Evolutionary conservation across 129 eudicot genomes (phyloP).

Genomic region (Kitagawia praeruptora): DNA sequence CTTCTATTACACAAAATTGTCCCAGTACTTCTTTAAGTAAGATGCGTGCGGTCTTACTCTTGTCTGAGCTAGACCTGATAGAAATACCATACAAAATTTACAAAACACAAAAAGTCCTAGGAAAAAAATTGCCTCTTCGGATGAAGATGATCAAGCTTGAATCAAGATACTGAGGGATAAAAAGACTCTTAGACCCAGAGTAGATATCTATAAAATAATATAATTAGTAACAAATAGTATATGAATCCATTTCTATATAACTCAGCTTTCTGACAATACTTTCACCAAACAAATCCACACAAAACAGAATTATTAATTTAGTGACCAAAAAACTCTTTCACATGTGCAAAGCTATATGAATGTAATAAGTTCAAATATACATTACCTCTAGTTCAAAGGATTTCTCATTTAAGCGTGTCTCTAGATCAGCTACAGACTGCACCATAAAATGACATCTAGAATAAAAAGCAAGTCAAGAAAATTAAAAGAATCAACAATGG

Average conservation of each 20-base stretch:
- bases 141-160: slow-evolving; percentile 62
- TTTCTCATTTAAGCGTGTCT: slow-evolving; percentile 91
- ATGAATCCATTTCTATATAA: too few relatives aligned
- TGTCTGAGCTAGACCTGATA: too few relatives aligned
- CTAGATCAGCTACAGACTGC: too few relatives aligned
- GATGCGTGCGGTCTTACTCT: too few relatives aligned
- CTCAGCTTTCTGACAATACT: neutral
- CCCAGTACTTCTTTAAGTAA: too few relatives aligned
- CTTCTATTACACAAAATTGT: neutral
- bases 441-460: slow-evolving; percentile 13
- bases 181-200: slow-evolving; percentile 56
- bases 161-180: slow-evolving; percentile 83
- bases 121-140: slow-evolving; percentile 34
- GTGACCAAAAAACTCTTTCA: neutral
- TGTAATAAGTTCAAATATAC: neutral
- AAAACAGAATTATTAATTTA: neutral
- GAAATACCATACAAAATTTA: too few relatives aligned
- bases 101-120: neutral
- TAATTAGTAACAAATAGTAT: too few relatives aligned
- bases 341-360: neutral
- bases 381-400: slow-evolving; percentile 91
- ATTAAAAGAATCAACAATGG: too few relatives aligned
- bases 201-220: too few relatives aligned
- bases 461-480: slow-evolving; percentile 11
- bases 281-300: neutral